Percentiles rank a stretch among this genome's conserved stretches.
These are phyloP conservation scores for Vitellaria paradoxa DNA, from an alignment of 179 eudicot genomes.

Conservation along the genomic window DNA sequence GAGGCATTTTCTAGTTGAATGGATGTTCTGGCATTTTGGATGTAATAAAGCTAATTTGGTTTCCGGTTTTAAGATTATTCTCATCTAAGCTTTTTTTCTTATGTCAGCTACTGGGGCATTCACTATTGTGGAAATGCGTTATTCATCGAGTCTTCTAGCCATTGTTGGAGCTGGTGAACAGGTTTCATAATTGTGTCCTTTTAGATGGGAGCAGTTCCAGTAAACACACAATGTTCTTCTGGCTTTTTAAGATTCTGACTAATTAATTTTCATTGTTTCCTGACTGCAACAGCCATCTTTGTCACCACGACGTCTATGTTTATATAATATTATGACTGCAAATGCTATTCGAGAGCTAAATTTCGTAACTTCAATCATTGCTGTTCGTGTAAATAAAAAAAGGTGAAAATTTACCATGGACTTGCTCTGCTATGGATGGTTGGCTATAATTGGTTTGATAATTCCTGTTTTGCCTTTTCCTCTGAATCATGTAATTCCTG, in stretches of 20 bases:
- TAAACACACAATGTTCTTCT: background rate
- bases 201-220: conserved; percentile 4
- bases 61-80: background rate
- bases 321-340: conserved; percentile 71
- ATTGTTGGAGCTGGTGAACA: conserved; percentile 99
- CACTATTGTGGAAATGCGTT: conserved; percentile 85
- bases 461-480: background rate
- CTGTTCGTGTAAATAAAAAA: conserved; percentile 67
- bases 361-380: conserved; percentile 82
- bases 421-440: conserved; percentile 4
- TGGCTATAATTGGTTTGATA: conserved; percentile 3
- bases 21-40: background rate
- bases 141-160: conserved; percentile 76
- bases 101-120: conserved; percentile 78
- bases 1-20: background rate
- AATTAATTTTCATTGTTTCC: conserved; percentile 19
- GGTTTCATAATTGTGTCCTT: conserved; percentile 30
- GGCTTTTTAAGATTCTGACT: conserved; percentile 12
- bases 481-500: no score
- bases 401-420: conserved; percentile 39
- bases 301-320: conserved; percentile 90
- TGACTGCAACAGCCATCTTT: conserved; percentile 65
- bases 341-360: conserved; percentile 67
- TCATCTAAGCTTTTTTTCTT: conserved; percentile 15
- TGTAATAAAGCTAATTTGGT: background rate